Evolutionary conservation across 257 asterid genomes (phyloP), one percentile per base, ranked within the genome.

Genomic region (Ocimum tenuiflorum): DNA sequence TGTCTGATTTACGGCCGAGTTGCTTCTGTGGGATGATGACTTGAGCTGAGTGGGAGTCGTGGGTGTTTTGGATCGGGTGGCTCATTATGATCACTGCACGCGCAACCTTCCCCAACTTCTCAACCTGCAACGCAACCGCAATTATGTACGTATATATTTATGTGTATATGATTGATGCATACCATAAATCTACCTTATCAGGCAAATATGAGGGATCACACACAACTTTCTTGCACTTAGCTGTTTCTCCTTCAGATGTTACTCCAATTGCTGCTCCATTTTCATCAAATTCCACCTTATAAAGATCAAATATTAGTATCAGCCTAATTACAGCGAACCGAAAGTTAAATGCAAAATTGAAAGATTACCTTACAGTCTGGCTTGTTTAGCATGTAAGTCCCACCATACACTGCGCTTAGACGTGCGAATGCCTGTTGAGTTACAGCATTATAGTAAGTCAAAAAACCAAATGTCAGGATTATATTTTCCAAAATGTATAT

Each of bases 241-340:
- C 99, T 53, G 99, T 92, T 83, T 92, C 97, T 79, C 96, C 99
- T 83, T 89, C 99, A 24, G 99, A 92, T 24, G 99, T 87, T 73
- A 89, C 97, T 60, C 99, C 97, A 45, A 62, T 58, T 23, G 82
- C 95, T 80, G 83, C 81, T 71, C 97, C 99, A 81, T 58, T 76
- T 35, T 65, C 91, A 76, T 80, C 95, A 76, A 85, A 86, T 79
- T 89, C 97, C 68, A 89, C 99, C 98, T 91, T n/a, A 80, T 15
- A 51, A 48, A 64, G 38, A 20, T 17, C 17, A 73, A 27, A 27
- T 27, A n/a, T n/a, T n/a, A n/a, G n/a, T 27, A 27, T 27, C 31
- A 27, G 31, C 31, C 4, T 27, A 27, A 4, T 27, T 27, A 2
- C 4, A 27, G 3, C 31, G 4, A 27, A 2, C 3, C 1, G 29